Evolutionary conservation across 495 filamentous ascomycete species (phyloP).

Genomic region (Diplogelasinospora grovesii): DNA sequence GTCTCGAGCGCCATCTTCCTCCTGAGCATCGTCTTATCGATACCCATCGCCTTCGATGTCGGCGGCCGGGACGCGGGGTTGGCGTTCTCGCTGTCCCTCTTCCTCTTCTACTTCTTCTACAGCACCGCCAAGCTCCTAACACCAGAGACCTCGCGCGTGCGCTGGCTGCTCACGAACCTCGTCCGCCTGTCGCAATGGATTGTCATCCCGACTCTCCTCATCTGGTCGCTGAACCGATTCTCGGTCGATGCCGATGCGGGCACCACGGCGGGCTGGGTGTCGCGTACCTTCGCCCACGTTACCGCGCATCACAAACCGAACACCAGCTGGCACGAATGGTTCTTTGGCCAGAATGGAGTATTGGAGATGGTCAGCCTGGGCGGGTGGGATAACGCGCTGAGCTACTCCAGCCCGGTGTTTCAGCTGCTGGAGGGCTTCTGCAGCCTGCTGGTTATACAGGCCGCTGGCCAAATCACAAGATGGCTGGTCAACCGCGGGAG

Average conservation of each 20-base stretch:
- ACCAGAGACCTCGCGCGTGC: constrained; percentile 69
- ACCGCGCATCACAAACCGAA: constrained; percentile 49
- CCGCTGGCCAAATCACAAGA: constrained; percentile 86
- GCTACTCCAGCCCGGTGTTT: constrained; percentile 93
- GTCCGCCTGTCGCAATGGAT: constrained; percentile 77
- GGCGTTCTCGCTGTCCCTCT: constrained; percentile 81
- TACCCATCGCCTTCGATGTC: constrained; percentile 95
- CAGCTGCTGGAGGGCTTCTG: constrained; percentile 95
- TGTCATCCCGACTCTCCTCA: constrained; percentile 71
- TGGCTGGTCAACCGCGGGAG: constrained; percentile 89
- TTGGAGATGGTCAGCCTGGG: constrained; percentile 73
- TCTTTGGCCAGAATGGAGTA: constrained; percentile 74
- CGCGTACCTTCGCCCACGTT: constrained; percentile 63
- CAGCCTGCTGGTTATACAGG: constrained; percentile 91
- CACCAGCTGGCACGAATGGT: constrained; percentile 63
- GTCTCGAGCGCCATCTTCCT: constrained; percentile 74
- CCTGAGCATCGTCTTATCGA: constrained; percentile 79
- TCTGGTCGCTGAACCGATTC: constrained; percentile 92
- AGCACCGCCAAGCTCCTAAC: constrained; percentile 73
- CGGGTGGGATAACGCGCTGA: constrained; percentile 80
- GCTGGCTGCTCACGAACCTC: constrained; percentile 57
- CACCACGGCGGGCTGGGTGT: constrained; percentile 69
- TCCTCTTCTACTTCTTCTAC: constrained; percentile 83
- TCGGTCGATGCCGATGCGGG: constrained; percentile 79
- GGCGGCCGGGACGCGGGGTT: constrained; percentile 90